These are phyloP conservation scores for Rhizopogon rudus DNA, from an alignment of 768 basidiomycete genomes.

Conservation along the genomic window DNA sequence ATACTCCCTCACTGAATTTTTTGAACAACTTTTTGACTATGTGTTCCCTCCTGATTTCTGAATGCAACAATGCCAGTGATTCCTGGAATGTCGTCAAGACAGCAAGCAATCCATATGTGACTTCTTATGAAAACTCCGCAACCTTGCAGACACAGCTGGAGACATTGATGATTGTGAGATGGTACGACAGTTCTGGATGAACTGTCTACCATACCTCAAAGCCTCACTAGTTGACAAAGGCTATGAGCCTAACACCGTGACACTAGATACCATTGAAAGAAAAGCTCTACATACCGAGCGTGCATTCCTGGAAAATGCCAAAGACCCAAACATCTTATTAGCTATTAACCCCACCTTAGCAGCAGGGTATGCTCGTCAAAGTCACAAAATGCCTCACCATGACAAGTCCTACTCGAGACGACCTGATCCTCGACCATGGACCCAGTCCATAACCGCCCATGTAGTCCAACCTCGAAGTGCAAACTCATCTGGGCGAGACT, in stretches of 20 bases:
- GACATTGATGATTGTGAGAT: slow-evolving; percentile 5
- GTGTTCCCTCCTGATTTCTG: slow-evolving; percentile 12
- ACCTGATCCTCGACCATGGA: too few species aligned
- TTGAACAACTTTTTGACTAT: slow-evolving; percentile 8
- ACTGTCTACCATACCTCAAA: slow-evolving; percentile 4
- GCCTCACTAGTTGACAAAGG: slow-evolving; percentile 6
- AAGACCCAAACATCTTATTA: neutral
- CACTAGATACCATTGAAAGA: neutral
- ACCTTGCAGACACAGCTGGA: slow-evolving; percentile 7
- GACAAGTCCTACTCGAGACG: too few species aligned
- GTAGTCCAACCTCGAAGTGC: too few species aligned
- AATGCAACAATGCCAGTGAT: slow-evolving; percentile 9
- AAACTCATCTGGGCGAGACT: too few species aligned
- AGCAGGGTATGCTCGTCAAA: too few species aligned
- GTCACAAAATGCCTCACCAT: too few species aligned
- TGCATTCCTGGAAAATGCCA: neutral
- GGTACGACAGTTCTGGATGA: slow-evolving; percentile 9
- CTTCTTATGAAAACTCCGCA: slow-evolving; percentile 3
- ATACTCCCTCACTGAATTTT: slow-evolving; percentile 5
- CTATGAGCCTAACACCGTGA: slow-evolving; percentile 3
- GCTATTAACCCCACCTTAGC: neutral
- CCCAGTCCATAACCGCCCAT: too few species aligned
- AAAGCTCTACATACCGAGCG: slow-evolving; percentile 7
- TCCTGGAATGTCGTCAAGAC: slow-evolving; percentile 8
- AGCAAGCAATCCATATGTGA: slow-evolving; percentile 3